These are phyloP conservation scores for Gleditsia sinensis DNA, from an alignment of 306 rosid genomes.

Conservation along the genomic window DNA sequence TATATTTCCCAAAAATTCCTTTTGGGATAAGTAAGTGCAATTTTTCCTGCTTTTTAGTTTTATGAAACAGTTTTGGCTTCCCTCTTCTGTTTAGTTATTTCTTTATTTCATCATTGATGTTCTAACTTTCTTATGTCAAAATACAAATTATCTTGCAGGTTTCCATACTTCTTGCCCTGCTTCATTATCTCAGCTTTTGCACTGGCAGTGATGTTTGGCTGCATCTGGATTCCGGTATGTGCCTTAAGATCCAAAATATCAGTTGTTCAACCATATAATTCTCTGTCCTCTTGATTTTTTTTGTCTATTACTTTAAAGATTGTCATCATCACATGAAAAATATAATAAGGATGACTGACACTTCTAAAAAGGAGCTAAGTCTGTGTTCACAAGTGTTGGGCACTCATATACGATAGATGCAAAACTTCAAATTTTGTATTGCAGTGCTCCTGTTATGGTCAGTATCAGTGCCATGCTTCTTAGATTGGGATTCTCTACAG, in stretches of 20 bases:
- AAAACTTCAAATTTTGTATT: too few relatives aligned
- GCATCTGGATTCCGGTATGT: slow-evolving; percentile 31
- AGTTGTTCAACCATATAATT: neutral
- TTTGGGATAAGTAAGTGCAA: slow-evolving; percentile 62
- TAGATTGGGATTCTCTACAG: too few relatives aligned
- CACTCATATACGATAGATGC: too few relatives aligned
- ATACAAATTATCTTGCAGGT: slow-evolving; percentile 12
- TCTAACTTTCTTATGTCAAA: neutral
- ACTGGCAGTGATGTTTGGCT: neutral
- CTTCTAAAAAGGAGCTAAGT: too few relatives aligned
- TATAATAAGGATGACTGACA: too few relatives aligned
- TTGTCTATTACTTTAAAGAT: neutral
- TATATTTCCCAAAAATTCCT: slow-evolving; percentile 49
- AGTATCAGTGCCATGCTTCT: too few relatives aligned
- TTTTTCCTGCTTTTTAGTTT: neutral
- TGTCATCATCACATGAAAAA: too few relatives aligned
- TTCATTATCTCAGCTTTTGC: slow-evolving; percentile 14
- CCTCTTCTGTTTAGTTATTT: neutral
- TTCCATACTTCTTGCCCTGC: slow-evolving; percentile 36
- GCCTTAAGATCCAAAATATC: neutral
- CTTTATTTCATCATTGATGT: neutral
- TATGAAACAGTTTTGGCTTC: neutral
- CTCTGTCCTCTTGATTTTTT: neutral
- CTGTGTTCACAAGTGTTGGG: too few relatives aligned
- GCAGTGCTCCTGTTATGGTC: too few relatives aligned